Conservation (phyloP, 768 basidiomycete species). For the Coprinopsis cinerea region DNA sequence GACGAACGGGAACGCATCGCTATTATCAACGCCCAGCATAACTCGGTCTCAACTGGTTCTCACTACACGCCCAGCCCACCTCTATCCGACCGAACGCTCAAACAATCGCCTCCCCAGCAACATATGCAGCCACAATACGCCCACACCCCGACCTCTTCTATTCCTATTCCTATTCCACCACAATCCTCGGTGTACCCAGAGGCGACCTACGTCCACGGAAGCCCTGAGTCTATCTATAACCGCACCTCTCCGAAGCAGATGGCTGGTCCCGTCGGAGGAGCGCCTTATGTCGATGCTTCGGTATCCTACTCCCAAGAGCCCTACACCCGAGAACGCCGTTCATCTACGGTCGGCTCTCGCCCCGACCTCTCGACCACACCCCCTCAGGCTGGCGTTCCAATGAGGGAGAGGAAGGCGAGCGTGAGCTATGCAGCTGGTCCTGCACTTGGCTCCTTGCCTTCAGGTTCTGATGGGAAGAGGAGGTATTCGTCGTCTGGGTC, state of each 20-base stretch:
- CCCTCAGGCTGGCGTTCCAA: background rate
- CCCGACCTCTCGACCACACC: background rate
- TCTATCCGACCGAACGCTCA: background rate
- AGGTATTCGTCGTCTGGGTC: background rate
- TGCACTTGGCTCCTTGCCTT: background rate
- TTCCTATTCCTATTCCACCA: background rate
- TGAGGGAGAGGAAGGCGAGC: background rate
- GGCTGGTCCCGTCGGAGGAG: background rate
- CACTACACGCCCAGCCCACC: conserved; percentile 20
- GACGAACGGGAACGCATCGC: conserved; percentile 35
- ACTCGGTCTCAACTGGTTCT: conserved; percentile 32
- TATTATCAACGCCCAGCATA: conserved; percentile 36
- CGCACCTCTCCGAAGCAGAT: background rate
- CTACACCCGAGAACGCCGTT: background rate
- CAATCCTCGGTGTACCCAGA: background rate
- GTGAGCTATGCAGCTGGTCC: background rate
- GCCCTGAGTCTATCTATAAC: conserved; percentile 2
- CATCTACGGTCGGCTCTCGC: background rate
- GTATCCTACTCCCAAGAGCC: too few species aligned
- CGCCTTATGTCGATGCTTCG: background rate
- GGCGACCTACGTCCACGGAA: background rate
- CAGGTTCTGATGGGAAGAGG: background rate
- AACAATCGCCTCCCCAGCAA: background rate
- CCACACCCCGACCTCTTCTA: background rate
- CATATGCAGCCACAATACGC: background rate